phyloP scores from a whole-genome alignment of 306 rosid genomes.

The Dalbergia cochinchinensis region DNA sequence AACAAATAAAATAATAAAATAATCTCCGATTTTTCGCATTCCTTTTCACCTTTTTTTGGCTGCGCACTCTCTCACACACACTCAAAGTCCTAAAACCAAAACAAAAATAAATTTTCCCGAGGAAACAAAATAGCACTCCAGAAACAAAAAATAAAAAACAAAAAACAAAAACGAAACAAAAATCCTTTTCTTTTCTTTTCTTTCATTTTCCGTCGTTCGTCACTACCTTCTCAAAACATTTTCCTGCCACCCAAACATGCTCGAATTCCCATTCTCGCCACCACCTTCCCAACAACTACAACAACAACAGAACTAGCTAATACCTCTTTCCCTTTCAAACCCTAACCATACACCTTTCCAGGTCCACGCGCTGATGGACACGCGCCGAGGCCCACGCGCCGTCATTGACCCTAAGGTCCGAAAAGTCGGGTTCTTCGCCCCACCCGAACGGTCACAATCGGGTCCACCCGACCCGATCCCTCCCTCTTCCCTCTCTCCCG shows the following conservation, averaged over 20 bases:
- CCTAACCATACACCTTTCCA: background rate
- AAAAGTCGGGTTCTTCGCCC: slow-evolving; percentile 56
- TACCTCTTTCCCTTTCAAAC: background rate
- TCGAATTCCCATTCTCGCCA: no score
- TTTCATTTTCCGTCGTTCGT: background rate
- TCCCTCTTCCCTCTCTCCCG: slow-evolving; percentile 52
- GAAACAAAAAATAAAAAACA: background rate
- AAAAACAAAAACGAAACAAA: no score
- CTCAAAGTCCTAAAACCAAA: background rate
- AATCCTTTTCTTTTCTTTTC: background rate
- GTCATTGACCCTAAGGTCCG: slow-evolving; percentile 61
- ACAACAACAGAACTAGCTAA: no score
- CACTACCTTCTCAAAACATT: background rate
- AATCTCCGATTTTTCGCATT: background rate
- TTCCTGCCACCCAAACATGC: background rate
- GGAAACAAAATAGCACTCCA: background rate
- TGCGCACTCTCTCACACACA: no score
- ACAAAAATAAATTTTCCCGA: slow-evolving; percentile 1
- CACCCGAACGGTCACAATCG: slow-evolving; percentile 43
- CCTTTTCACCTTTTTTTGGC: no score
- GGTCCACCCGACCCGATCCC: slow-evolving; percentile 49
- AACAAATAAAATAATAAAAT: background rate
- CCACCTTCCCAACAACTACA: no score
- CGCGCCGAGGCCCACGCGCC: slow-evolving; percentile 54
- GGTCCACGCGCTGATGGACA: slow-evolving; percentile 20